These are phyloP conservation scores for Rostrohypoxylon terebratum DNA, from an alignment of 495 filamentous ascomycete species.

Conservation along the genomic window DNA sequence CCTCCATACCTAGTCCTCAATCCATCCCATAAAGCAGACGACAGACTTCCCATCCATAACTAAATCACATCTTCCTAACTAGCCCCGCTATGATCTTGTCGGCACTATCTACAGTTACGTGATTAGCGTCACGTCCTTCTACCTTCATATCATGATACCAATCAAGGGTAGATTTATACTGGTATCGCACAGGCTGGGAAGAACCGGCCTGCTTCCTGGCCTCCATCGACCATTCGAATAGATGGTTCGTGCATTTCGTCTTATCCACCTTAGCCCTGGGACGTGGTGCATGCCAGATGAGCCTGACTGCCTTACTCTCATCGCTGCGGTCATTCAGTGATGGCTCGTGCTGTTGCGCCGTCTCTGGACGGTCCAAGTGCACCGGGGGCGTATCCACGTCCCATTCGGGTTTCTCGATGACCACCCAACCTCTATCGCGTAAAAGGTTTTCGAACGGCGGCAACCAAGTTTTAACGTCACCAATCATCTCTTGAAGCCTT, in stretches of 20 bases:
- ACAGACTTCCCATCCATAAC: background rate
- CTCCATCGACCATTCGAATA: conserved; percentile 53
- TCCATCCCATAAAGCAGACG: background rate
- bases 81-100: conserved; percentile 46
- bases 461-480: conserved; percentile 43
- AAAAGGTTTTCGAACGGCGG: conserved; percentile 47
- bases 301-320: conserved; percentile 48
- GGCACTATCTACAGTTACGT: conserved; percentile 54
- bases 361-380: background rate
- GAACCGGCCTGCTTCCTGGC: conserved; percentile 30
- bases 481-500: conserved; percentile 38
- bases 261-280: conserved; percentile 34
- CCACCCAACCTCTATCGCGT: conserved; percentile 38
- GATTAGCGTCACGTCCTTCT: conserved; percentile 56
- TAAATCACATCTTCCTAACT: conserved; percentile 19
- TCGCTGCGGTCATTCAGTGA: conserved; percentile 24
- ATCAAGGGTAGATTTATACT: conserved; percentile 54
- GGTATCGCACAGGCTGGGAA: conserved; percentile 48
- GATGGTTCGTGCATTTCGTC: conserved; percentile 54
- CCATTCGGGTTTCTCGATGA: conserved; percentile 20
- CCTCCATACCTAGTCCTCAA: background rate
- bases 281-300: conserved; percentile 59
- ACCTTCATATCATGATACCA: conserved; percentile 58
- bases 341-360: background rate
- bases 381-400: background rate